phyloP scores from a whole-genome alignment of 805 yeast genomes.

The Kodamaea laetipori region DNA sequence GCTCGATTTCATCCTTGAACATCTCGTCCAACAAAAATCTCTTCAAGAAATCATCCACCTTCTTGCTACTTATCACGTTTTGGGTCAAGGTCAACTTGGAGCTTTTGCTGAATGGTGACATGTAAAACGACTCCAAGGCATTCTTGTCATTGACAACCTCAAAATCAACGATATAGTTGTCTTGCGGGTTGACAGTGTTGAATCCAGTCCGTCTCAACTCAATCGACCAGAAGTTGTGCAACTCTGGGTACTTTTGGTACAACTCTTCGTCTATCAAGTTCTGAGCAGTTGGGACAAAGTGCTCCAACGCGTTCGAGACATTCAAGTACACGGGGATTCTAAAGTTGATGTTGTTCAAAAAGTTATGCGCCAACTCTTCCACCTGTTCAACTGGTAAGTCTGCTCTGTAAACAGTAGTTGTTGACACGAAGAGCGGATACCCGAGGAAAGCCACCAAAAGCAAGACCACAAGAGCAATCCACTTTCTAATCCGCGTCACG shows the following conservation, averaged over 20 bases:
- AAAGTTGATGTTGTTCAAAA: conserved; percentile 28
- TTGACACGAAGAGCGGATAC: conserved; percentile 28
- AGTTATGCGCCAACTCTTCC: conserved; percentile 26
- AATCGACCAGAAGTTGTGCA: conserved; percentile 34
- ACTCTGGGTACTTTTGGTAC: conserved; percentile 21
- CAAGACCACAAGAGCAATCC: conserved; percentile 17
- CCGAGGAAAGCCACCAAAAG: conserved; percentile 24
- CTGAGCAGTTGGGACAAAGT: conserved; percentile 39
- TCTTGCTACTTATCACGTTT: conserved; percentile 21
- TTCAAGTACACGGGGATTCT: conserved; percentile 49
- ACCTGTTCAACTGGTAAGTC: conserved; percentile 54
- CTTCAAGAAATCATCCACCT: conserved; percentile 39
- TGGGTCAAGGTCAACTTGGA: conserved; percentile 34
- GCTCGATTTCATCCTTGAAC: conserved; percentile 40
- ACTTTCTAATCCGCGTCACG: conserved; percentile 15
- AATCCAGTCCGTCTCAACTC: conserved; percentile 23
- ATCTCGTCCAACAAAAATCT: conserved; percentile 39
- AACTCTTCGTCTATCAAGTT: conserved; percentile 32
- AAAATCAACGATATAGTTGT: conserved; percentile 43
- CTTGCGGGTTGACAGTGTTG: conserved; percentile 12
- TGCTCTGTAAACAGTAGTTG: conserved; percentile 67
- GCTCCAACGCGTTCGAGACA: conserved; percentile 30
- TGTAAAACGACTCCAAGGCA: conserved; percentile 21
- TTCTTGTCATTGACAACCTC: conserved; percentile 20
- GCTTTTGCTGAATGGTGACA: conserved; percentile 42